Base-by-base conservation (phyloP, 179 eudicot genomes). In the Pouteria campechiana region DNA sequence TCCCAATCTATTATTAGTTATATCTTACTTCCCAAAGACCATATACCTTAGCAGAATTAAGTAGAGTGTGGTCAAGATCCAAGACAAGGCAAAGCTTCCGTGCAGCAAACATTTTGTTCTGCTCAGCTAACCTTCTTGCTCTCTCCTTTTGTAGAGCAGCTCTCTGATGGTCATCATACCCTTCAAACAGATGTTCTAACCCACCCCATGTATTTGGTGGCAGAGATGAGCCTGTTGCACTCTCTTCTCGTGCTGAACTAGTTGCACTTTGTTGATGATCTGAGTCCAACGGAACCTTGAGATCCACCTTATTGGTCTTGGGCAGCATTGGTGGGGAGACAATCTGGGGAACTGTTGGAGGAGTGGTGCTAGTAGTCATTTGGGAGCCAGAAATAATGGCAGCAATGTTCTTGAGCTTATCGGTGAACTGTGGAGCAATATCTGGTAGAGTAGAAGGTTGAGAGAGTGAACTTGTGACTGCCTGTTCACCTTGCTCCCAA, bases 31-130 rank as follows among this genome's bases (percentile, higher is more conserved):
- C 23, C 7, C 12, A 18, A 48, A 25, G 41, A 14, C 12, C 2
- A 2, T 29, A 32, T 75, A 80, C 99, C 95, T 92, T 92, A 15
- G 96, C 96, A 28, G 99, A 92, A 70, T 92, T 92, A 38, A 92
- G 76, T 44, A 92, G 96, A 10, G 99, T 92, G 57, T 92, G 99
- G 70, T 92, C 99, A 52, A 92, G 67, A 72, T 92, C 99, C 65
- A 92, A 67, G 55, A 92, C 99, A 55, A 92, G 95, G 58, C 99
- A 83, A 34, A 92, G 58, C 74, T 92, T 92, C 30, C 66, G 73
- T 17, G 67, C 73, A 63, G 75, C 64, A 72, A 88, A 92, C 94
- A 92, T 83, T 63, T 83, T 80, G 58, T 70, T 78, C 68, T 92
- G 99, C 57, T 92, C 94, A 32, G 75, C 86, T 54, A 92, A 68